Conservation (phyloP, 495 filamentous ascomycete species). For the Penicillium waksmanii region DNA sequence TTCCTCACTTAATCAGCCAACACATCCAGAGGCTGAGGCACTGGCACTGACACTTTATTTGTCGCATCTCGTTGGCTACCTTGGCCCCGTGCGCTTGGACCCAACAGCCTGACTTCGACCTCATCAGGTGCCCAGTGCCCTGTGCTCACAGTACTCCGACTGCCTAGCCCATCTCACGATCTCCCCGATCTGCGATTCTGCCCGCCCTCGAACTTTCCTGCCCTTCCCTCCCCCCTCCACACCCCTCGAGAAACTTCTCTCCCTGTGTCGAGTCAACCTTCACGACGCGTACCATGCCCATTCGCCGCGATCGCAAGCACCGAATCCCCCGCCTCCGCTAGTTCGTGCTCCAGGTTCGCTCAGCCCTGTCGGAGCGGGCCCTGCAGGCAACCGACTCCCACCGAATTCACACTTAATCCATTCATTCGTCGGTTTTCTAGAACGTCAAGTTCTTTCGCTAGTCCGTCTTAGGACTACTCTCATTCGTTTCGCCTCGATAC, state of each 20-base stretch:
- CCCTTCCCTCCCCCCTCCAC: constrained; percentile 7
- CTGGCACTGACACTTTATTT: constrained; percentile 9
- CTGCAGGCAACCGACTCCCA: constrained; percentile 26
- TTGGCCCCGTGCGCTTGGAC: constrained; percentile 30
- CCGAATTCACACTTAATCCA: constrained; percentile 15
- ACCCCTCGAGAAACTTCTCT: constrained; percentile 1
- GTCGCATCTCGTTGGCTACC: constrained; percentile 25
- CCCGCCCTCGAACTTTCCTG: constrained; percentile 3
- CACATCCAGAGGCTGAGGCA: constrained; percentile 17
- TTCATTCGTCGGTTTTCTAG: constrained; percentile 2
- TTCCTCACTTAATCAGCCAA: constrained; percentile 22
- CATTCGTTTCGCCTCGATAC: constrained; percentile 2
- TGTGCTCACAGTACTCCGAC: background rate
- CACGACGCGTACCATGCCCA: constrained; percentile 10
- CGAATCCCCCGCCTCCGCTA: constrained; percentile 12
- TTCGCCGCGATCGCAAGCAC: constrained; percentile 4
- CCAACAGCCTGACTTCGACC: constrained; percentile 32
- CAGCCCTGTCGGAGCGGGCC: constrained; percentile 23
- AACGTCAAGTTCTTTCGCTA: background rate
- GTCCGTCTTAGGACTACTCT: background rate
- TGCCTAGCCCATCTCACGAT: constrained; percentile 15
- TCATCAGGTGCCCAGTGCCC: constrained; percentile 35
- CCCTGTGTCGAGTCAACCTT: background rate
- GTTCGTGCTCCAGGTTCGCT: constrained; percentile 15
- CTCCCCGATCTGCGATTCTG: constrained; percentile 8